Evolutionary conservation across 345 rosid species (phyloP), one percentile per base, ranked within the genome.

Genomic region (Capsella bursapastoris): DNA sequence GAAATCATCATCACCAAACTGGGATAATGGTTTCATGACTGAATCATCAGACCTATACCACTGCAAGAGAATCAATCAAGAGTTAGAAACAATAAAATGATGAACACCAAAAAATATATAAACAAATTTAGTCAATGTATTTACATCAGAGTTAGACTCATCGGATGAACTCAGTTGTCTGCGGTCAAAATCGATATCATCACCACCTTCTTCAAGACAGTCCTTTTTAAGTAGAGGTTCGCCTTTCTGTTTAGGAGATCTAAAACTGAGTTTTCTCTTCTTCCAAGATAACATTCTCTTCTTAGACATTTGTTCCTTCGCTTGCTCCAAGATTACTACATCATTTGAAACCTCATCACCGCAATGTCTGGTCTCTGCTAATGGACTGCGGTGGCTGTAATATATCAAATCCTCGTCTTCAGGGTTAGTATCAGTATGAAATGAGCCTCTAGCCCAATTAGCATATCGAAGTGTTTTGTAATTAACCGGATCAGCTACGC

Each of bases 161-260:
- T 94, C 97, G 5, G 97, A 89, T 73, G 97, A 89, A 75, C 91
- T 84, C 58, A 95, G 96, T 78, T 90, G 96, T 50, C 97, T 85
- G 8, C 99, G 97, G 75, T 89, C 93, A 85, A 70, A 90, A 86
- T 95, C 99, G 68, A 95, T 95, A 75, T 95, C 99, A 84, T 92
- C 98, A n/a, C 99, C 99, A 5, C 99, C 99, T 55, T 95, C 97
- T 86, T 95, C 97, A 47, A 86, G 92, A 78, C 90, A 83, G 7
- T 86, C 96, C 83, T 90, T 91, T 72, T 91, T 95, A 72, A 95
- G 81, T 86, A 95, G 80, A 14, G 99, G 97, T 78, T 95, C 97
- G 9, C 97, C 96, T 85, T 84, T 90, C 58, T 84, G 84, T 80
- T 92, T 92, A 27, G 90, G 82, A 76, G 97, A 92, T 82, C 92